phyloP scores from a whole-genome alignment of 2,329 filamentous ascomycete species.

The Podosphaera xanthii region DNA sequence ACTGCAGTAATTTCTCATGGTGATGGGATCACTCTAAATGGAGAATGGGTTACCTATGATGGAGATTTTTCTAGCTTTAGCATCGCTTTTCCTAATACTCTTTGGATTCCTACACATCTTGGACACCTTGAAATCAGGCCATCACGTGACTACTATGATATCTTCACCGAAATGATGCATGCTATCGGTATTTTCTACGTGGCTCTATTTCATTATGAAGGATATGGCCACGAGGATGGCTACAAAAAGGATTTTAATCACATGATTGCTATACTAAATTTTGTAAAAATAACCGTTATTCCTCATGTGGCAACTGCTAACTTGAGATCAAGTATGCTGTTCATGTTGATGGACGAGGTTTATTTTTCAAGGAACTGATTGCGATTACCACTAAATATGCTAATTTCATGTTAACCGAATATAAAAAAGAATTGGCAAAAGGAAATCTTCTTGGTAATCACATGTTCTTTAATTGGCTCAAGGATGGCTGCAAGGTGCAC shows the following conservation, averaged over 20 bases:
- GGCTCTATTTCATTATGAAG: not conserved
- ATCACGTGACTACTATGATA: not conserved
- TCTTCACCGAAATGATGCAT: constrained; percentile 1
- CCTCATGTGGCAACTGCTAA: not conserved
- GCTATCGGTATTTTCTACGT: not conserved
- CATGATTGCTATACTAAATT: not conserved
- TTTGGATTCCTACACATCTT: not conserved
- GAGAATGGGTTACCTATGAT: not conserved
- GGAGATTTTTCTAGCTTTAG: not conserved
- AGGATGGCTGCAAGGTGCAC: not conserved
- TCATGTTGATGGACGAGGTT: not conserved
- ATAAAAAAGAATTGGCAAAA: not conserved
- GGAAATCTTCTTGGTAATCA: not conserved
- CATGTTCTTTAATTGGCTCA: not conserved
- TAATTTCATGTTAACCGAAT: not conserved
- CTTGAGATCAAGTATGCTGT: not conserved
- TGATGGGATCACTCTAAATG: not conserved
- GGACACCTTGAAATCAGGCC: not conserved
- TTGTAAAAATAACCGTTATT: not conserved
- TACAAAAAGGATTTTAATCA: not conserved
- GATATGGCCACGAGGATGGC: not conserved
- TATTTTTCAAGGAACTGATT: not conserved
- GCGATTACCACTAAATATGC: not conserved
- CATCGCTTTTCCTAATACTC: not conserved
- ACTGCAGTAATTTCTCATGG: not conserved